These are phyloP conservation scores for Lactifluus hygrophoroides DNA, from an alignment of 768 basidiomycete genomes.

Conservation along the genomic window DNA sequence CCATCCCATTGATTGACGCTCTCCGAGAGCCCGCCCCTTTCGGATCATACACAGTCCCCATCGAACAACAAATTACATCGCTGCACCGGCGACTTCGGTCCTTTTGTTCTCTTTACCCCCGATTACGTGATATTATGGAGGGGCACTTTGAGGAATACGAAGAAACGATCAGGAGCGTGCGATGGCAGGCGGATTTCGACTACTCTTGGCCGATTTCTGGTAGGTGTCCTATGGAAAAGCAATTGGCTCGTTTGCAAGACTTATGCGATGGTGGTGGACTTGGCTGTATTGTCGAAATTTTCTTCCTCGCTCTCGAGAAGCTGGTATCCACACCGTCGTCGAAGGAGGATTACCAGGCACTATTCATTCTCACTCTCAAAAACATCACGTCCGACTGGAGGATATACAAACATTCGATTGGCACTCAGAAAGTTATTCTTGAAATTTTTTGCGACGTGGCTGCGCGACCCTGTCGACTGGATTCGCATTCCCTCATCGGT, in stretches of 20 bases:
- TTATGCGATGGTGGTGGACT: neutral
- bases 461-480: neutral
- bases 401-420: neutral
- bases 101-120: neutral
- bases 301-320: neutral
- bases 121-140: neutral
- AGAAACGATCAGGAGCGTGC: neutral
- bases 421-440: neutral
- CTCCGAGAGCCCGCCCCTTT: neutral
- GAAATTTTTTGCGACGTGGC: neutral
- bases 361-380: neutral
- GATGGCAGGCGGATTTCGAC: too few species aligned
- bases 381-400: neutral
- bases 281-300: neutral
- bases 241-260: neutral
- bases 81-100: neutral
- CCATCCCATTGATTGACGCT: neutral
- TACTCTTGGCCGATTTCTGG: neutral
- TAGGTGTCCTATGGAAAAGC: neutral
- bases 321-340: neutral
- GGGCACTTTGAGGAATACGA: neutral
- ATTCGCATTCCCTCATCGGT: too few species aligned
- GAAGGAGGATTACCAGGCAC: neutral
- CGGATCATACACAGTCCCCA: neutral
- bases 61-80: neutral